phyloP scores from a whole-genome alignment of 352 stramenopile species.

The Plasmopara muralis region DNA sequence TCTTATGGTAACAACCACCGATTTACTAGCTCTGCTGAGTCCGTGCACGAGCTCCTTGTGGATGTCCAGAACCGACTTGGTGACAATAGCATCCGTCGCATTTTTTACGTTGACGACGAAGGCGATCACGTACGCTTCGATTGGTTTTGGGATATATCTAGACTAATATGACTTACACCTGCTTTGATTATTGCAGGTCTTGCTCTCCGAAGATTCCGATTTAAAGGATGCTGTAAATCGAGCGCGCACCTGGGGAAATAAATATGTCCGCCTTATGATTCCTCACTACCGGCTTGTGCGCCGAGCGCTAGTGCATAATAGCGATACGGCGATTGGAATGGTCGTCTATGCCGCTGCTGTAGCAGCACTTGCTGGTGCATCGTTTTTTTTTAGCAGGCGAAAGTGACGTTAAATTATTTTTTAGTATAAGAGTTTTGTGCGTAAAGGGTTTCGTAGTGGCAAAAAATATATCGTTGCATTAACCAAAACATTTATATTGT shows the following conservation, averaged over 20 bases:
- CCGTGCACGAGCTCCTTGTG: slow-evolving; percentile 55
- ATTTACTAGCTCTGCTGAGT: slow-evolving; percentile 78
- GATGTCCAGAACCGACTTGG: slow-evolving; percentile 70
- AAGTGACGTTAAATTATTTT: slow-evolving; percentile 19
- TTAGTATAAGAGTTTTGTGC: slow-evolving; percentile 6
- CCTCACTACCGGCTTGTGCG: slow-evolving; percentile 44
- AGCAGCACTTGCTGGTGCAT: slow-evolving; percentile 66
- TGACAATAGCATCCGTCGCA: slow-evolving; percentile 63
- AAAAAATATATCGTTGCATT: not conserved
- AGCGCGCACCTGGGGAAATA: slow-evolving; percentile 74
- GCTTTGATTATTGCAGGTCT: slow-evolving; percentile 30
- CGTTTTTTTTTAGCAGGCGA: slow-evolving; percentile 70
- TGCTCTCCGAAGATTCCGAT: slow-evolving; percentile 75
- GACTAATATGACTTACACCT: slow-evolving; percentile 1
- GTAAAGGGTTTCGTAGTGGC: slow-evolving; percentile 2
- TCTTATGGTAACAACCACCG: slow-evolving; percentile 78
- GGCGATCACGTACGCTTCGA: slow-evolving; percentile 51
- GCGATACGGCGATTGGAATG: slow-evolving; percentile 57
- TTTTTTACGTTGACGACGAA: slow-evolving; percentile 82
- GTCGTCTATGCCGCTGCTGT: slow-evolving; percentile 75
- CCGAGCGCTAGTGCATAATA: slow-evolving; percentile 33
- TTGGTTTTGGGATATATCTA: not conserved
- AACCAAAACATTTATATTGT: not conserved
- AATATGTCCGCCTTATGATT: slow-evolving; percentile 75
- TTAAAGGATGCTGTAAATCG: slow-evolving; percentile 73